Evolutionary conservation across 805 yeast genomes (phyloP), one percentile per base, ranked within the genome.

Genomic region (Candida adriatica): DNA sequence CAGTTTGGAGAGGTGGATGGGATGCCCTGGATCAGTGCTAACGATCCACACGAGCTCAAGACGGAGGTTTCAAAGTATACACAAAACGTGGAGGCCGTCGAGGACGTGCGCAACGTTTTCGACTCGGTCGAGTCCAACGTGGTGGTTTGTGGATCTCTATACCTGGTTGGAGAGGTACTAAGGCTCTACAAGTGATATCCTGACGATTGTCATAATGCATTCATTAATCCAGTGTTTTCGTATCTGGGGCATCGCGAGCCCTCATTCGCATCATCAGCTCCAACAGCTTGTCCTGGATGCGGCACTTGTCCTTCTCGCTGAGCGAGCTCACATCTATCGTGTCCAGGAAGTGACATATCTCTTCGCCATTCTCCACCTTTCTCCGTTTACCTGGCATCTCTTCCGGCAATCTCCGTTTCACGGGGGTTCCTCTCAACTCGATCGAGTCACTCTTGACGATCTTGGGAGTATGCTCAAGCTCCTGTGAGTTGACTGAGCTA

Each of bases 1-100:
- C 50, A 61, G 19, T 92, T 88, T 51, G 70, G 76, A 1, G 46
- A 59, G 2, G 90, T 94, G 1, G 88, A 79, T 10, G 80, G 85
- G 0, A 92, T 92, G 98, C 96, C 97, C 0, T 92, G 97, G 97
- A 75, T 92, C 5, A 48, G 63, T 25, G 59, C 88, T 1, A 64
- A 62, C 40, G 52, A 48, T 5, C 48, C 58, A 2, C 34, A 38
- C 2, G 53, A 45, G 5, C 35, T 58, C 13, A 41, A 46, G 18
- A n/a, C 38, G 2, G 42, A 43, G 14, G 43, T 54, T 1, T 16
- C 32, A 13, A 35, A 45, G 3, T 62, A 60, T 1, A 42, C 64
- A 3, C 13, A 38, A 4, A 46, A 58, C 19, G 59, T 62, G 2
- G 27, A 23, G 1, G 39, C 53, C 3, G 45, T 48, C 15, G 35